These are phyloP conservation scores for Penicillium verhagenii DNA, from an alignment of 495 filamentous ascomycete species.

Conservation along the genomic window DNA sequence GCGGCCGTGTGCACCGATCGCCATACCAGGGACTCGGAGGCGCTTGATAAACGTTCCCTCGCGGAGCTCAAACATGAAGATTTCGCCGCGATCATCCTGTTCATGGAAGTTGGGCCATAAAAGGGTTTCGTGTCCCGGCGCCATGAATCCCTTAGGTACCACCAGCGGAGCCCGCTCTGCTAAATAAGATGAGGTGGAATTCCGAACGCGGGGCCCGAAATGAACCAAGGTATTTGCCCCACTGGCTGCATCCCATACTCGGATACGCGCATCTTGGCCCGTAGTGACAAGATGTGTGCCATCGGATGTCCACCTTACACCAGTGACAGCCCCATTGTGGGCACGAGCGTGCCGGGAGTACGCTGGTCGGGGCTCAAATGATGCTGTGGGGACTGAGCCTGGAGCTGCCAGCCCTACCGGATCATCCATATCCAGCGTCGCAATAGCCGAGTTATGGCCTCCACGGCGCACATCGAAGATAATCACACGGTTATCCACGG, in stretches of 20 bases:
- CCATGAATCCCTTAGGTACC: slow-evolving; percentile 51
- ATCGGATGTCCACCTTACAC: slow-evolving; percentile 77
- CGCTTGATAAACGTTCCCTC: slow-evolving; percentile 71
- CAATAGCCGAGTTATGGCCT: slow-evolving; percentile 60
- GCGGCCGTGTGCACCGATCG: slow-evolving; percentile 33
- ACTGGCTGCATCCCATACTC: slow-evolving; percentile 77
- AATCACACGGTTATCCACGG: slow-evolving; percentile 72
- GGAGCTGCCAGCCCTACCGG: slow-evolving; percentile 55
- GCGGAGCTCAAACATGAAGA: slow-evolving; percentile 72
- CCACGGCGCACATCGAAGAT: slow-evolving; percentile 81
- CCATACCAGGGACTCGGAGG: slow-evolving; percentile 59
- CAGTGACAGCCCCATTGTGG: slow-evolving; percentile 77
- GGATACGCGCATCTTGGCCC: slow-evolving; percentile 77
- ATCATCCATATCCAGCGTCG: slow-evolving; percentile 77
- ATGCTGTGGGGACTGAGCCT: slow-evolving; percentile 13
- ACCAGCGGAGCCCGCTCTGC: slow-evolving; percentile 61
- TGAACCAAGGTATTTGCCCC: slow-evolving; percentile 81
- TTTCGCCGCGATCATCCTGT: slow-evolving; percentile 56
- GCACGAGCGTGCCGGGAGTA: slow-evolving; percentile 55
- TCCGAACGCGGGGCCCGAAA: slow-evolving; percentile 77
- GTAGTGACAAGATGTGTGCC: slow-evolving; percentile 71
- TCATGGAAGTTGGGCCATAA: slow-evolving; percentile 72
- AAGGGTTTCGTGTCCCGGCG: slow-evolving; percentile 58
- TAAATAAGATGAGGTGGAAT: slow-evolving; percentile 54
- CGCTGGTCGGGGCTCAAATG: slow-evolving; percentile 42